phyloP scores from a whole-genome alignment of 352 stramenopile genomes.

The Globisporangium orthogonon region DNA sequence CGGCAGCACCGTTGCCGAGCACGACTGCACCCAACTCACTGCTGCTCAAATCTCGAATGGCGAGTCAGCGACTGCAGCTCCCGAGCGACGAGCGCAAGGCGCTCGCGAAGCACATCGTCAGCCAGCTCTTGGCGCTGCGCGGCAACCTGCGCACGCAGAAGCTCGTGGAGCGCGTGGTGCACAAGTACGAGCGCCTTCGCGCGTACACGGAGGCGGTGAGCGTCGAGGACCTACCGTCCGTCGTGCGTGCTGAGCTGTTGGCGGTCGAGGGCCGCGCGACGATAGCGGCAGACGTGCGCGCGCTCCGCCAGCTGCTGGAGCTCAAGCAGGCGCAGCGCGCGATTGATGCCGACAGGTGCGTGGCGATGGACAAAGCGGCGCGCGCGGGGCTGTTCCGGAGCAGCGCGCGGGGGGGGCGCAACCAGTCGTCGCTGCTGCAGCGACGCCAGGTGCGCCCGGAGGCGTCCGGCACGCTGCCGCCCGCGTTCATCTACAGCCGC shows the following conservation, averaged over 20 bases:
- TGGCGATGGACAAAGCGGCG: constrained; percentile 31
- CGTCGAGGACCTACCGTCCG: constrained; percentile 43
- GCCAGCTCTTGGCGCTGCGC: constrained; percentile 31
- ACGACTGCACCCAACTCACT: constrained; percentile 27
- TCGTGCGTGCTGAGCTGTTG: constrained; percentile 37
- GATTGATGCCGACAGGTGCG: constrained; percentile 27
- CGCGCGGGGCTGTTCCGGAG: constrained; percentile 41
- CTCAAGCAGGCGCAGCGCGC: constrained; percentile 35
- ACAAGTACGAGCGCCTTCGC: constrained; percentile 62
- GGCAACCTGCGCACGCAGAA: constrained; percentile 38
- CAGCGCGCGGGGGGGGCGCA: constrained; percentile 35
- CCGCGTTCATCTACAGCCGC: constrained; percentile 67
- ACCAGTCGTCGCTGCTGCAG: constrained; percentile 47
- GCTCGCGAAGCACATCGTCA: constrained; percentile 54
- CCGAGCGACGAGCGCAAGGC: constrained; percentile 28
- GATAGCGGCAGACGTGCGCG: constrained; percentile 65
- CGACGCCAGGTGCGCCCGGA: constrained; percentile 43
- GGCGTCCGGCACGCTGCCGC: constrained; percentile 26
- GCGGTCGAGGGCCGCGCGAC: constrained; percentile 20
- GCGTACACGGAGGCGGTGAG: constrained; percentile 41
- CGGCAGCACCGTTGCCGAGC: not conserved
- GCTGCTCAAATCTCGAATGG: constrained; percentile 45
- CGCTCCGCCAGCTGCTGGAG: constrained; percentile 67
- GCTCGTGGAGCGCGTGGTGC: constrained; percentile 60
- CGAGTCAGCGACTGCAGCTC: constrained; percentile 25